Evolutionary conservation across 768 basidiomycete genomes (phyloP).

Genomic region (Tylopilus balloui): DNA sequence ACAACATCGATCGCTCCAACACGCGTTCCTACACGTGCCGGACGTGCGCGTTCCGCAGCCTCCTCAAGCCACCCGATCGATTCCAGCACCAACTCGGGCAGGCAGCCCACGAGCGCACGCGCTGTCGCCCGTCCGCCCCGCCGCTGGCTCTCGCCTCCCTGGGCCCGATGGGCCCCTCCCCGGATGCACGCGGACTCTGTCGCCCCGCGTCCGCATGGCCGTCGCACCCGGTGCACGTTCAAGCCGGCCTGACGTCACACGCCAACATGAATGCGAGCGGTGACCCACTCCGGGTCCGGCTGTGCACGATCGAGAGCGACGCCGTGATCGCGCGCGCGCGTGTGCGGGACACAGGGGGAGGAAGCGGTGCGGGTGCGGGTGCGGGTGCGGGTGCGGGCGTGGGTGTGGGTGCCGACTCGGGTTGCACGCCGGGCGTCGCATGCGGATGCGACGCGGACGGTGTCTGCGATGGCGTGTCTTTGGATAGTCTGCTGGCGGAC

Average conservation of each 20-base stretch:
- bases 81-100: too few relatives aligned
- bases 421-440: too few relatives aligned
- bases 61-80: too few relatives aligned
- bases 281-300: background rate
- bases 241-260: background rate
- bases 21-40: too few relatives aligned
- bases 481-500: background rate
- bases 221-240: constrained; percentile 3
- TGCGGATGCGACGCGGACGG: background rate
- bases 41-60: too few relatives aligned
- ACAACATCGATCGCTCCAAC: too few relatives aligned
- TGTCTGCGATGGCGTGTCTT: background rate
- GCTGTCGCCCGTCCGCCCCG: background rate
- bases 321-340: background rate
- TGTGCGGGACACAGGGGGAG: background rate
- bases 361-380: too few relatives aligned
- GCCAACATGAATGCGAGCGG: background rate
- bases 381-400: background rate
- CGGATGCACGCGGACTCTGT: too few relatives aligned
- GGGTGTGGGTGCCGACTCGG: too few relatives aligned
- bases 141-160: too few relatives aligned
- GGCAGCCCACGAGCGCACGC: too few relatives aligned
- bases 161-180: too few relatives aligned
- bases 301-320: background rate
- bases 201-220: background rate